Conservation (phyloP, 495 filamentous ascomycete species). For the Beverwykella pulmonaria region DNA sequence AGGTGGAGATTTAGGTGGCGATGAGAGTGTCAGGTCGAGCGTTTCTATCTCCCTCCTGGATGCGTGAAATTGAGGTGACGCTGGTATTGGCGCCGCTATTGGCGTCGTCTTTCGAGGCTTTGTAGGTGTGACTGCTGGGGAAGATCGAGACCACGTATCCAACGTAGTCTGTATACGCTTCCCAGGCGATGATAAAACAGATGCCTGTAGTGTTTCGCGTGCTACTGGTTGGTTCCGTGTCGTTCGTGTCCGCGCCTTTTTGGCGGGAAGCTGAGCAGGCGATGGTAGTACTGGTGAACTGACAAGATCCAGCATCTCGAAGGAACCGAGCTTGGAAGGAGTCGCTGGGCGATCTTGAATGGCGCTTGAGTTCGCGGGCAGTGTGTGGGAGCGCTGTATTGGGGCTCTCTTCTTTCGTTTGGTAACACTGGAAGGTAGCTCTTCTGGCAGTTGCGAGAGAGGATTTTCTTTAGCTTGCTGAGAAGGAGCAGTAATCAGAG, state of each 20-base stretch:
- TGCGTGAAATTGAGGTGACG: not conserved
- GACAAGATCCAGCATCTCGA: constrained; percentile 22
- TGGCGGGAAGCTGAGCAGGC: constrained; percentile 21
- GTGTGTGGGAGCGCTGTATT: constrained; percentile 30
- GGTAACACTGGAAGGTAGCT: constrained; percentile 23
- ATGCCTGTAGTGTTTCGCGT: not conserved
- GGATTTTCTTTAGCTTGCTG: constrained; percentile 5
- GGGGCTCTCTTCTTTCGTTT: constrained; percentile 20
- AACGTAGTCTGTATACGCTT: constrained; percentile 18
- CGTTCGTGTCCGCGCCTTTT: constrained; percentile 19
- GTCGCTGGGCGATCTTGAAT: constrained; percentile 11
- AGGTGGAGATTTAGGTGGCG: constrained; percentile 25
- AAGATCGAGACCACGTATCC: constrained; percentile 19
- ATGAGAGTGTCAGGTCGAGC: constrained; percentile 35
- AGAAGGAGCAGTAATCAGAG: not conserved
- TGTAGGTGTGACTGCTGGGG: constrained; percentile 15
- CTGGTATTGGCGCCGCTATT: not conserved
- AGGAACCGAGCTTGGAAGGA: constrained; percentile 3
- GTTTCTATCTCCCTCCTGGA: constrained; percentile 8
- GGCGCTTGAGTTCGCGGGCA: constrained; percentile 1
- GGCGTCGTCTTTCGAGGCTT: constrained; percentile 2
- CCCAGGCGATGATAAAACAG: constrained; percentile 1
- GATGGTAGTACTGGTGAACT: constrained; percentile 18
- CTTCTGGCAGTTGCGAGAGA: constrained; percentile 13
- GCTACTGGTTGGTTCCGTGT: not conserved